Conservation (phyloP, 2,329 filamentous ascomycete genomes). For the Aspergillus luchuensis region DNA sequence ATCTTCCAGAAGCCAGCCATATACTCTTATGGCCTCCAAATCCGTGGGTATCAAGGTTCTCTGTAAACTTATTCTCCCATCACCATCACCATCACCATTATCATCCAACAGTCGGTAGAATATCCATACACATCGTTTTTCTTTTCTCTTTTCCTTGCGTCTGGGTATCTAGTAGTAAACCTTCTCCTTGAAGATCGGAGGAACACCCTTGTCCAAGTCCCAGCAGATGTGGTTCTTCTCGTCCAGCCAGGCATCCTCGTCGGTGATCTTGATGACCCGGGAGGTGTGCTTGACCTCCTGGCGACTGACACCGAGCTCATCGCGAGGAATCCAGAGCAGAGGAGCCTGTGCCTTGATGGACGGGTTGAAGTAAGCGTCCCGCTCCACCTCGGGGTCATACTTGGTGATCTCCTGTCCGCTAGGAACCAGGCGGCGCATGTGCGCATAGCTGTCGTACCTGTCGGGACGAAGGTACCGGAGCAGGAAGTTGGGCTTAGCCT, state of each 20-base stretch:
- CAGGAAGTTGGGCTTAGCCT: conserved; percentile 41
- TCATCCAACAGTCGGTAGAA: not conserved
- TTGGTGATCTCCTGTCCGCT: conserved; percentile 55
- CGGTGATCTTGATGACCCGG: conserved; percentile 74
- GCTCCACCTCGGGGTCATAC: conserved; percentile 64
- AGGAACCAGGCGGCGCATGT: conserved; percentile 70
- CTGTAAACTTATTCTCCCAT: not conserved
- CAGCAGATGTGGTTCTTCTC: conserved; percentile 69
- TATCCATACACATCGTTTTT: too few species aligned
- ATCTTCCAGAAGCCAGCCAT: not conserved
- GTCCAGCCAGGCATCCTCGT: conserved; percentile 71
- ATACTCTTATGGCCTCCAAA: too few species aligned
- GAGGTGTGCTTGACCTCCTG: conserved; percentile 76
- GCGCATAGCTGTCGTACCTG: conserved; percentile 70
- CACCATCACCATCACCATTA: not conserved
- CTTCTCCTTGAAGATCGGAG: conserved; percentile 63
- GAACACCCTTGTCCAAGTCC: conserved; percentile 57
- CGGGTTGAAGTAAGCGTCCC: conserved; percentile 74
- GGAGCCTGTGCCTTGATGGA: conserved; percentile 64
- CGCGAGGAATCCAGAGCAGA: conserved; percentile 81
- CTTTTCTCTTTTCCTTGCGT: too few species aligned
- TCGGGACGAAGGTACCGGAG: conserved; percentile 73
- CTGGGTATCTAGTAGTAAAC: conserved; percentile 48
- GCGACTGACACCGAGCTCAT: conserved; percentile 70
- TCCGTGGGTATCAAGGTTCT: not conserved